Evolutionary conservation across 1,284 basidiomycete species (phyloP).

Genomic region (Leccinum huronense): DNA sequence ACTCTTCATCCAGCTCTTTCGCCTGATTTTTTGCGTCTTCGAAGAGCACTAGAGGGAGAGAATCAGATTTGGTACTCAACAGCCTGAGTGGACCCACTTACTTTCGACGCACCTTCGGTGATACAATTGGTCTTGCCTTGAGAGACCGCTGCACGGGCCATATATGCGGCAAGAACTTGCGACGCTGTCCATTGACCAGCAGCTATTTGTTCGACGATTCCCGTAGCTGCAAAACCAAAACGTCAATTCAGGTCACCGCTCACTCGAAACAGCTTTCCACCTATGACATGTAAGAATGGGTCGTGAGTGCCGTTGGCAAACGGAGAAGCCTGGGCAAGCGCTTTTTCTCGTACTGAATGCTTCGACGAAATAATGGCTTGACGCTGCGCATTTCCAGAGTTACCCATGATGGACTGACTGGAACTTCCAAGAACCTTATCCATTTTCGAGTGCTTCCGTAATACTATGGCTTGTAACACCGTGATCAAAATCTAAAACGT

Average conservation of each 20-base stretch:
- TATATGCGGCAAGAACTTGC: slow-evolving; percentile 71
- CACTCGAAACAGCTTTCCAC: neutral
- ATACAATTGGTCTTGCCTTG: slow-evolving; percentile 72
- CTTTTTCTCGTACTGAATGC: slow-evolving; percentile 22
- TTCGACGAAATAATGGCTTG: slow-evolving; percentile 25
- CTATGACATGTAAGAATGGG: neutral
- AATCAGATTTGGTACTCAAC: neutral
- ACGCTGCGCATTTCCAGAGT: slow-evolving; percentile 18
- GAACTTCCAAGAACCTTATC: no score
- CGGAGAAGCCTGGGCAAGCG: slow-evolving; percentile 22
- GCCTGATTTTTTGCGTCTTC: slow-evolving; percentile 64
- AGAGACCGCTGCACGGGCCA: slow-evolving; percentile 61
- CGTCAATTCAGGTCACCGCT: neutral
- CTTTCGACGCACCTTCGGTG: slow-evolving; percentile 60
- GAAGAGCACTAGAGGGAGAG: slow-evolving; percentile 58
- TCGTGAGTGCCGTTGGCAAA: slow-evolving; percentile 23
- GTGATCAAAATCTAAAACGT: no score
- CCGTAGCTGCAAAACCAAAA: slow-evolving; percentile 44
- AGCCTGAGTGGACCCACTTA: neutral
- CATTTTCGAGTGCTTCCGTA: neutral
- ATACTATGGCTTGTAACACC: no score
- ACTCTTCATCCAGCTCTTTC: slow-evolving; percentile 63
- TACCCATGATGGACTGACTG: slow-evolving; percentile 42
- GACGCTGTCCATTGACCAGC: slow-evolving; percentile 70
- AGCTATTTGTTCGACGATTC: slow-evolving; percentile 61